Percentiles rank a stretch among this genome's conserved stretches.
These are phyloP conservation scores for Fusarium bactridioides DNA, from an alignment of 2,329 filamentous ascomycete species.

Conservation along the genomic window DNA sequence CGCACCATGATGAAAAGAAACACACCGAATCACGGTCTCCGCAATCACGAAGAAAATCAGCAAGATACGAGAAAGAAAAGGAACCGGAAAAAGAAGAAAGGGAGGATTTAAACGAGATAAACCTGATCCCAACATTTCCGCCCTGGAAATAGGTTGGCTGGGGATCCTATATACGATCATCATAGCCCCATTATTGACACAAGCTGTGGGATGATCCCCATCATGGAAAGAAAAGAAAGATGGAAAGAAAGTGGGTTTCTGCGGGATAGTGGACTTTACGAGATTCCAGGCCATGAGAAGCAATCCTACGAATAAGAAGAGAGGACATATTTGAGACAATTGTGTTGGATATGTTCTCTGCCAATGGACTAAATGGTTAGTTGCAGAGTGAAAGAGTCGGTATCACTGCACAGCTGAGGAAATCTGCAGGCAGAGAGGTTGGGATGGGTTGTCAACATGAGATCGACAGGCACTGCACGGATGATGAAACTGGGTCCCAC, in stretches of 20 bases:
- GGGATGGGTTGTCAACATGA: not conserved
- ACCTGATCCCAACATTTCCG: not conserved
- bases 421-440: not conserved
- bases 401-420: not conserved
- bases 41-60: slow-evolving; percentile 12
- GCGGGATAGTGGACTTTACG: slow-evolving; percentile 20
- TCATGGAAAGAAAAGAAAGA: not conserved
- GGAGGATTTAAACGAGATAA: slow-evolving; percentile 1
- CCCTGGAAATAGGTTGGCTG: not conserved
- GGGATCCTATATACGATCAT: slow-evolving; percentile 30
- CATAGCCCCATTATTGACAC: not conserved
- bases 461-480: slow-evolving; percentile 25
- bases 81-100: not conserved
- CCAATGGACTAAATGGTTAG: not conserved
- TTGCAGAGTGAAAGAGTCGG: not conserved
- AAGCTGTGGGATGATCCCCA: slow-evolving; percentile 10
- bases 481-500: not conserved
- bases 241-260: slow-evolving; percentile 14
- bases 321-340: not conserved
- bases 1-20: slow-evolving; percentile 46
- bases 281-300: not conserved
- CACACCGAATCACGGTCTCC: not conserved
- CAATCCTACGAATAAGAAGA: not conserved
- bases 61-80: slow-evolving; percentile 1
- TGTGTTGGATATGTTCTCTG: not conserved